phyloP scores from a whole-genome alignment of 306 rosid genomes.

The Dalbergia cultrata region DNA sequence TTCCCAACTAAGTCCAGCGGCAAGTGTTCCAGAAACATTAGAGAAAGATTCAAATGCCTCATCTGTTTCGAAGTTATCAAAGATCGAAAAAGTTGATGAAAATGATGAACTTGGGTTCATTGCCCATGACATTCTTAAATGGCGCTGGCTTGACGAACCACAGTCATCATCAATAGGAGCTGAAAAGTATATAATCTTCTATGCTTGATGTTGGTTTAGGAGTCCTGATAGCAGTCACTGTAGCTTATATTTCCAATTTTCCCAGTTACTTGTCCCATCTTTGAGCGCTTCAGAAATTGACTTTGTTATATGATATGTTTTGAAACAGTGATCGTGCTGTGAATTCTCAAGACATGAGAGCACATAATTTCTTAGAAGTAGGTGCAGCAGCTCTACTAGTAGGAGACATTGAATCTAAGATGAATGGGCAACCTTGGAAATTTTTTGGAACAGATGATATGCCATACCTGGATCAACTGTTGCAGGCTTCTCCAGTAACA shows the following conservation, averaged over 20 bases:
- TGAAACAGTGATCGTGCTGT: constrained; percentile 71
- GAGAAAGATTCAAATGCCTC: constrained; percentile 67
- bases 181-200: constrained; percentile 66
- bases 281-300: constrained; percentile 38
- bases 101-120: constrained; percentile 73
- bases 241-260: constrained; percentile 36
- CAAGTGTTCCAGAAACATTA: constrained; percentile 65
- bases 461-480: constrained; percentile 95
- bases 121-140: constrained; percentile 83
- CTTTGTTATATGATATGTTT: constrained; percentile 44
- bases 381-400: constrained; percentile 96
- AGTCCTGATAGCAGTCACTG: constrained; percentile 10
- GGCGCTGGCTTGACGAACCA: constrained; percentile 94
- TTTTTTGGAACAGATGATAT: constrained; percentile 93
- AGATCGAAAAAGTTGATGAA: constrained; percentile 70
- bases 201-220: constrained; percentile 39
- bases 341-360: constrained; percentile 75
- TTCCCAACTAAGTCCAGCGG: constrained; percentile 73
- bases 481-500: constrained; percentile 89
- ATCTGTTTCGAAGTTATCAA: constrained; percentile 77
- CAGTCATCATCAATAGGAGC: constrained; percentile 64
- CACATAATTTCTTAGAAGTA: constrained; percentile 84
- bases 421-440: constrained; percentile 92
- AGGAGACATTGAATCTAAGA: constrained; percentile 86
- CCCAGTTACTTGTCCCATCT: constrained; percentile 20